These are phyloP conservation scores for Lagerstroemia speciosa DNA, from an alignment of 345 rosid species.

Conservation along the genomic window DNA sequence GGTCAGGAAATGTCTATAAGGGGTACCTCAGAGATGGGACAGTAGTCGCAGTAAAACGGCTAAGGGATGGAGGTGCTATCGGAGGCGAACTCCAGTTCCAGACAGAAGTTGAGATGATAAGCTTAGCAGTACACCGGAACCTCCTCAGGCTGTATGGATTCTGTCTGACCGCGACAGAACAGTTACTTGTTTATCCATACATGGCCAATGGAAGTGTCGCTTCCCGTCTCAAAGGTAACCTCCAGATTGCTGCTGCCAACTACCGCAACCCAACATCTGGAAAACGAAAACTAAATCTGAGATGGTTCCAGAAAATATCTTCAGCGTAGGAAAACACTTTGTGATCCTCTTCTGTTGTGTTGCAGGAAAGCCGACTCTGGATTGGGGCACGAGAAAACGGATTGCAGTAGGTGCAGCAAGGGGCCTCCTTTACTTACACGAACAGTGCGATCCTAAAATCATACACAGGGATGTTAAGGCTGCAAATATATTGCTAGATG, in stretches of 20 bases:
- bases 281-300: too few relatives aligned
- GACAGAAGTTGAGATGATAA: conserved; percentile 90
- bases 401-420: conserved; percentile 91
- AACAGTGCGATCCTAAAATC: conserved; percentile 95
- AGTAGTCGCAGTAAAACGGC: conserved; percentile 71
- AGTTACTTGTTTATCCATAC: conserved; percentile 84
- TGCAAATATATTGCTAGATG: conserved; percentile 87
- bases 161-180: conserved; percentile 65
- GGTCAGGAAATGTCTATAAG: conserved; percentile 89
- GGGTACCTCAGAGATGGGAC: conserved; percentile 76
- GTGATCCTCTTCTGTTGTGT: not conserved
- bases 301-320: too few relatives aligned
- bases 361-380: conserved; percentile 70
- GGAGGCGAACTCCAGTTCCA: conserved; percentile 86
- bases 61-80: conserved; percentile 55
- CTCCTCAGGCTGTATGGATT: conserved; percentile 78
- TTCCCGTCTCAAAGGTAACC: conserved; percentile 73
- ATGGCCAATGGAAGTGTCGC: conserved; percentile 98
- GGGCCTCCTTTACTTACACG: conserved; percentile 86
- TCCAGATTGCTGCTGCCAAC: not conserved
- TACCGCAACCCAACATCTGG: too few relatives aligned
- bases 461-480: conserved; percentile 97
- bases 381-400: conserved; percentile 85
- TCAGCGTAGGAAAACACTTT: too few relatives aligned
- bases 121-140: conserved; percentile 86